Conservation (phyloP, 1,139 yeast genomes). For the Pichia kudriavzevii region DNA sequence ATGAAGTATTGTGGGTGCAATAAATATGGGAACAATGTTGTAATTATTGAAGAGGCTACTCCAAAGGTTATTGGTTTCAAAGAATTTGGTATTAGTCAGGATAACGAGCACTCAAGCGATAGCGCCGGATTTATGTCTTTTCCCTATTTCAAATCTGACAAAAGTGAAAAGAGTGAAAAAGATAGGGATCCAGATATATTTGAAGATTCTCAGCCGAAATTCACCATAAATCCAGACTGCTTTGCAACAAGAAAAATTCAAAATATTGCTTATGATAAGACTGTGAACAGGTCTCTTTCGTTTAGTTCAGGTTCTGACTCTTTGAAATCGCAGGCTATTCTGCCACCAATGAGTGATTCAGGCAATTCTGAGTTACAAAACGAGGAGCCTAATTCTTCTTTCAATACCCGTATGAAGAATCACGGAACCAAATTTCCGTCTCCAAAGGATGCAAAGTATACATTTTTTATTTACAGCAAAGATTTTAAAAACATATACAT, state of each 20-base stretch:
- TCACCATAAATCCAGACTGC: slow-evolving; percentile 25
- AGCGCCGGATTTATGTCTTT: slow-evolving; percentile 6
- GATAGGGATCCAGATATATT: slow-evolving; percentile 1
- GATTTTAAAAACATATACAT: slow-evolving; percentile 30
- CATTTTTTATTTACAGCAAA: slow-evolving; percentile 32
- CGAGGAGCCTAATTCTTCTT: too few species aligned
- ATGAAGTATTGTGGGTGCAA: slow-evolving; percentile 19
- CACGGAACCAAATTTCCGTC: neutral
- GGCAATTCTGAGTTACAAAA: too few species aligned
- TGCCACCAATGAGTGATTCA: too few species aligned
- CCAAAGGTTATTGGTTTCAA: slow-evolving; percentile 9
- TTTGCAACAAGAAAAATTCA: slow-evolving; percentile 29
- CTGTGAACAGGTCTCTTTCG: slow-evolving; percentile 15
- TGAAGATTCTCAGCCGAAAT: slow-evolving; percentile 22
- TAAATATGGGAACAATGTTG: slow-evolving; percentile 14
- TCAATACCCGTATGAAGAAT: too few species aligned
- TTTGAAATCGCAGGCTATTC: too few species aligned
- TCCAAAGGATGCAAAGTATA: slow-evolving; percentile 9
- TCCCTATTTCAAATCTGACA: slow-evolving; percentile 12
- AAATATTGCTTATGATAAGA: slow-evolving; percentile 21
- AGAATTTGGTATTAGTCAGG: too few species aligned
- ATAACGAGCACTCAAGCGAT: neutral
- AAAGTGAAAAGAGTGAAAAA: slow-evolving; percentile 2
- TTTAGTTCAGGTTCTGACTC: neutral
- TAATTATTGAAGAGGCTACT: slow-evolving; percentile 24